Base-by-base conservation (phyloP, 2,329 filamentous ascomycete genomes). In the Neodidymelliopsis sp. region DNA sequence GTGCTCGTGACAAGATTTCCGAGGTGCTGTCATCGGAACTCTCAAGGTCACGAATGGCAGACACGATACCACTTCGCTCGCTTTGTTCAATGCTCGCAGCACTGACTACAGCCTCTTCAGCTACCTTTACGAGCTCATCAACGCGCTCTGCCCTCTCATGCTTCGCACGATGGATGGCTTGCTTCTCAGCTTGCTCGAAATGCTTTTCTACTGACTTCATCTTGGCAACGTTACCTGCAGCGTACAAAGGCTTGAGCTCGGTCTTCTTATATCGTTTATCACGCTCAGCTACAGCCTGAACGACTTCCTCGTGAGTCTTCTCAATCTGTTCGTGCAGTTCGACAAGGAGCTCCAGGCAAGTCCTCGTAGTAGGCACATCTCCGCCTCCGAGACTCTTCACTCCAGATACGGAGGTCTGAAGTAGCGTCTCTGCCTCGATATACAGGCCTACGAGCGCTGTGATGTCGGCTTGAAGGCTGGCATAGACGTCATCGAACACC, bases 201-300 rank as follows among this genome's bases (percentile, higher is more conserved):
- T 71, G 64, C 39, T 63, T 60, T 41, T 74, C 71, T 8, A 83
- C 63, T 20, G 71, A 70, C 60, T 79, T 82, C 56, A 84, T 73
- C 31, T 76, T 76, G 4, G 70, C 63, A 15, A 79, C 78, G 56
- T 83, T 77, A 16, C 80, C 80, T 34, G 77, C 73, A 40, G 79
- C 77, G 18, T 81, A 79, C 23, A 77, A 74, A 16, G 77, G 80
- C 48, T 77, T 76, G 38, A 79, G 72, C 54, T 83, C 79, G 0
- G 81, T 79, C 57, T 76, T 79, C 66, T 83, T 83, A 40, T 81
- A 77, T 12, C 80, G 73, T 34, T 75, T 76, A 59, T 84, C 81
- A 29, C 80, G 77, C 54, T 83, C 81, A 13, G 81, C 64, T 5
- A 80, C 75, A 25, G 79, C 75, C 22, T 77, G 73, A 2, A 78